phyloP scores from a whole-genome alignment of 345 rosid species.

The Eucalyptus victrix region DNA sequence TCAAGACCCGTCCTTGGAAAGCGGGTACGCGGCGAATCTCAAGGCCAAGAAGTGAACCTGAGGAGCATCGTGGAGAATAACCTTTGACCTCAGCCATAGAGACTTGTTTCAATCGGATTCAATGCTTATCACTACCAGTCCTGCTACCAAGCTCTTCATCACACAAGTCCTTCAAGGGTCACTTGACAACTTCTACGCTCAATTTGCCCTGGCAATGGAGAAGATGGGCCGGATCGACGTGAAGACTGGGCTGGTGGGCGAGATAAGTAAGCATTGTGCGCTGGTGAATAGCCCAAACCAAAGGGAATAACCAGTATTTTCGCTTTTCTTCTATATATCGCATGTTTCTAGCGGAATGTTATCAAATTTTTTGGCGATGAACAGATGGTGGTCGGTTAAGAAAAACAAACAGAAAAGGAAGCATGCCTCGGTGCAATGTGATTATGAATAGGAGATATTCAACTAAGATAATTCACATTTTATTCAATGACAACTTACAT shows the following conservation, averaged over 20 bases:
- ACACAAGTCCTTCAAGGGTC: slow-evolving; percentile 44
- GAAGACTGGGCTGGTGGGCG: slow-evolving; percentile 55
- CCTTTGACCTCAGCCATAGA: slow-evolving; percentile 65
- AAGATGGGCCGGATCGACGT: slow-evolving; percentile 62
- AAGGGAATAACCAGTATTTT: background rate
- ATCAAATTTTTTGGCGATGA: background rate
- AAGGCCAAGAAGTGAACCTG: slow-evolving; percentile 49
- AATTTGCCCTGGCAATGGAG: slow-evolving; percentile 68
- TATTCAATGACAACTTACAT: background rate
- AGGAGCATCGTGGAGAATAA: slow-evolving; percentile 47
- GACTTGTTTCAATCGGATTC: slow-evolving; percentile 53
- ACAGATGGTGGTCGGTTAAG: background rate
- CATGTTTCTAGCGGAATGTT: background rate
- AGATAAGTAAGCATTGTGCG: slow-evolving; percentile 65
- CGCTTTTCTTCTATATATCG: background rate
- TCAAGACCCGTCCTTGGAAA: slow-evolving; percentile 59
- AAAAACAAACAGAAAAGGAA: background rate
- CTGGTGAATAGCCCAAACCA: slow-evolving; percentile 18
- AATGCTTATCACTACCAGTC: slow-evolving; percentile 44
- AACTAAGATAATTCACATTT: background rate
- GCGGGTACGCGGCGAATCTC: slow-evolving; percentile 53
- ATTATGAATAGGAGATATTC: background rate
- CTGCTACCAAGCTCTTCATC: slow-evolving; percentile 26
- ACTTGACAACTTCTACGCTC: slow-evolving; percentile 24
- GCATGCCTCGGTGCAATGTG: background rate